Conservation (phyloP, 257 asterid species). For the Eustoma russellianum region DNA sequence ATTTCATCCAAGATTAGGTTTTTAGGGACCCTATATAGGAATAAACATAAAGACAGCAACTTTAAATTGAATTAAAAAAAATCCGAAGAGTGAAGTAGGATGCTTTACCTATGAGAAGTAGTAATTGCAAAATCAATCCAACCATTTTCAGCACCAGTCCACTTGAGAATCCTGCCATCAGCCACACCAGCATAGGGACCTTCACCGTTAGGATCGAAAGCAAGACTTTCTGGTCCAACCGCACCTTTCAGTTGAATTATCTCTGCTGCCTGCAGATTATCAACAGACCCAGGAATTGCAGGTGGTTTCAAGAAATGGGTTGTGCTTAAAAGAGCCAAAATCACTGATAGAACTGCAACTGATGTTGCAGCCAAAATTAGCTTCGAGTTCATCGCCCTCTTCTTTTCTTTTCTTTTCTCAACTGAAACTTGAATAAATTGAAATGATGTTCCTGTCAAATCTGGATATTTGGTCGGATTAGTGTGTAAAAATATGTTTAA, state of each 20-base stretch:
- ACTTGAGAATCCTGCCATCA: slow-evolving; percentile 57
- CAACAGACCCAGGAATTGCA: slow-evolving; percentile 26
- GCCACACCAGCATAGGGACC: slow-evolving; percentile 82
- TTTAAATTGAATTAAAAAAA: no score
- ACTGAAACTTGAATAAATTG: no score
- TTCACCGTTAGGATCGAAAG: slow-evolving; percentile 47
- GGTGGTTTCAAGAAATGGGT: slow-evolving; percentile 33
- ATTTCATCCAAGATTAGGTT: no score
- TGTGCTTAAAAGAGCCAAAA: slow-evolving; percentile 24
- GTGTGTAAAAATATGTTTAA: no score
- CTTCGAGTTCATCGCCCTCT: slow-evolving; percentile 29
- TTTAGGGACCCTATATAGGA: no score
- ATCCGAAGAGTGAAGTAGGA: neutral
- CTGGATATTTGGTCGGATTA: no score
- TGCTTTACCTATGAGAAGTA: slow-evolving; percentile 40
- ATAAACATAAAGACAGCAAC: no score
- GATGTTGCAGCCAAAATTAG: slow-evolving; percentile 24
- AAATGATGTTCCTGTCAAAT: no score
- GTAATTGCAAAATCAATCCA: slow-evolving; percentile 70
- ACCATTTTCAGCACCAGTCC: slow-evolving; percentile 19
- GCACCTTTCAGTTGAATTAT: slow-evolving; percentile 37
- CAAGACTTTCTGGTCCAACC: slow-evolving; percentile 66
- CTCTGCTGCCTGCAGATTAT: slow-evolving; percentile 29
- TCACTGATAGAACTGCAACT: slow-evolving; percentile 34
- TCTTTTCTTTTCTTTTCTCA: no score